A percentile compares a stretch with the other conserved stretches of the same genome.
Evolutionary conservation across 768 basidiomycete species (phyloP).

Genomic region (Tulasnella sp.): DNA sequence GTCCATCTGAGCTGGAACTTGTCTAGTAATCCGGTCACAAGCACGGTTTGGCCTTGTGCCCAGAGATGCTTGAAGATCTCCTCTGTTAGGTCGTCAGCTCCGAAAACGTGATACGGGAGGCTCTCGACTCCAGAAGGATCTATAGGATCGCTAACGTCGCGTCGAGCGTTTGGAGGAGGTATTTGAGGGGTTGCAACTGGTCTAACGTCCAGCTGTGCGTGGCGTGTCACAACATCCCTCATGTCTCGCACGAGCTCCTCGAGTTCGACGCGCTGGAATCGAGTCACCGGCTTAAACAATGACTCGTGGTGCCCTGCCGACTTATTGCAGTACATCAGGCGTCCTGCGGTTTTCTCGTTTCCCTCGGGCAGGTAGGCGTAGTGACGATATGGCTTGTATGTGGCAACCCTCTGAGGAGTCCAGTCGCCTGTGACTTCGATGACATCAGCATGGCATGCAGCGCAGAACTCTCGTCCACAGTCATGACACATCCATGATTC

Average conservation of each 20-base stretch:
- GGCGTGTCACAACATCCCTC: constrained; percentile 38
- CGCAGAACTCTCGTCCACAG: constrained; percentile 84
- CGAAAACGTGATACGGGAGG: constrained; percentile 37
- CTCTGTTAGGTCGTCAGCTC: constrained; percentile 41
- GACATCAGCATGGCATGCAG: constrained; percentile 68
- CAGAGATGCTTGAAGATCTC: constrained; percentile 58
- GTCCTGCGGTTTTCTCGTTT: constrained; percentile 28
- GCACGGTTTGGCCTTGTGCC: constrained; percentile 61
- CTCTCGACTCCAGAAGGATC: constrained; percentile 33
- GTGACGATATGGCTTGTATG: constrained; percentile 41
- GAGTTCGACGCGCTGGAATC: constrained; percentile 58
- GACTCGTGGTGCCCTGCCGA: constrained; percentile 50
- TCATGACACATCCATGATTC: constrained; percentile 83
- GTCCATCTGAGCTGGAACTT: constrained; percentile 66
- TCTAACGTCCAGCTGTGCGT: constrained; percentile 2
- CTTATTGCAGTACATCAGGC: constrained; percentile 15
- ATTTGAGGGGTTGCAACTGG: background rate
- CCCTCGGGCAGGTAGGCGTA: constrained; percentile 59
- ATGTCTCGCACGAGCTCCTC: constrained; percentile 55
- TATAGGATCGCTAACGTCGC: constrained; percentile 13
- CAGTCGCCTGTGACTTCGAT: constrained; percentile 42
- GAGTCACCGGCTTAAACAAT: constrained; percentile 70
- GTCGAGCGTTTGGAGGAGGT: background rate
- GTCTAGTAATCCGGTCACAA: constrained; percentile 54
- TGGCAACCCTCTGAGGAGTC: constrained; percentile 44